These are phyloP conservation scores for Leccinum subgranulosum DNA, from an alignment of 768 basidiomycete genomes.

Conservation along the genomic window DNA sequence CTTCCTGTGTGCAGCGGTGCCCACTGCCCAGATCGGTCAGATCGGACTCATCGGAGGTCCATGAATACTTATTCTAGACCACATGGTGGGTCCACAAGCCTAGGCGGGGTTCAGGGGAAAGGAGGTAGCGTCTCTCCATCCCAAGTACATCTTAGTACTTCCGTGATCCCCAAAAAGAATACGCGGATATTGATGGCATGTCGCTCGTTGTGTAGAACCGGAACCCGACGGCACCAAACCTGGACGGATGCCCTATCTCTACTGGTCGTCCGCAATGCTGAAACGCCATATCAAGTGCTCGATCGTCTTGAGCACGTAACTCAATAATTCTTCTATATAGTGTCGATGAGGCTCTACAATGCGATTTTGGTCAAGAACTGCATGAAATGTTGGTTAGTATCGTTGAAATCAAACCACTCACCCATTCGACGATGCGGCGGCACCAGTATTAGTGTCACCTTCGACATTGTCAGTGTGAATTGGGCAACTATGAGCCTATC, in stretches of 20 bases:
- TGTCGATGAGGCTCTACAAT: slow-evolving; percentile 2
- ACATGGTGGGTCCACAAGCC: too few species aligned
- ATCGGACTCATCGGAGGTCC: too few species aligned
- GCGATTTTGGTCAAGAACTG: slow-evolving; percentile 1
- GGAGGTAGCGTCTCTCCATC: too few species aligned
- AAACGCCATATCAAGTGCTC: background rate
- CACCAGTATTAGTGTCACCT: background rate
- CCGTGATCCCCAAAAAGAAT: background rate
- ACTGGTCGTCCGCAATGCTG: background rate
- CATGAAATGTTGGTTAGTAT: background rate
- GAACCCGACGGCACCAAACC: background rate
- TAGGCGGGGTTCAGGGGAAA: background rate
- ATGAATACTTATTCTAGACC: background rate
- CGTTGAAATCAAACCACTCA: background rate
- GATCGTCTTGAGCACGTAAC: background rate
- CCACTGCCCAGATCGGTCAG: background rate
- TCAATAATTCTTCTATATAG: background rate
- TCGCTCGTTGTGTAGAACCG: background rate
- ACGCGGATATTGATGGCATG: background rate
- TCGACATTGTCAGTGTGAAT: background rate
- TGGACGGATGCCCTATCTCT: background rate
- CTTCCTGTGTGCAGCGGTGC: background rate
- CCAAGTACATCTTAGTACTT: background rate
- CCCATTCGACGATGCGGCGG: background rate
- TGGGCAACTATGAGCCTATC: background rate